Evolutionary conservation across 2,329 filamentous ascomycete species (phyloP), one percentile per base, ranked within the genome.

Genomic region (Magnaporthiopsis poae): DNA sequence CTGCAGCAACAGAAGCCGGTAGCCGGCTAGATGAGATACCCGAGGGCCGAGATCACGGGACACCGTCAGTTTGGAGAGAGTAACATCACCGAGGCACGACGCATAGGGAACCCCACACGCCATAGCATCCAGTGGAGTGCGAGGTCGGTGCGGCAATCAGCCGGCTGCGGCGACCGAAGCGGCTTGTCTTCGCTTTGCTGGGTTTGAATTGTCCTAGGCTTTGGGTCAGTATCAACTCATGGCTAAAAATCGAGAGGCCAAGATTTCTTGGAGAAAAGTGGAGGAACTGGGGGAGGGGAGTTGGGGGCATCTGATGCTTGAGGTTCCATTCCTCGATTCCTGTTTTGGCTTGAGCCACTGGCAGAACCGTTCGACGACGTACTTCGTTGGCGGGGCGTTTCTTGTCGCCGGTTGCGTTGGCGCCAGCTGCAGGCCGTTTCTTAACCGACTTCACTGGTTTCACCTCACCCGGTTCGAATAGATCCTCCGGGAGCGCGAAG

Each of bases 401-500:
- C 74, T 81, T 84, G 63, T 74, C 74, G 13, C 74, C 71, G 65
- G 75, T 73, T 69, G 76, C 76, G 69, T 81, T 80, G 61, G 76
- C 72, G 64, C 74, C 73, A 60, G 71, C 69, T 35, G 72, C 69
- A 25, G 46, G 36, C 70, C 70, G 33, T 25, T 60, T 64, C 63
- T 56, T 46, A 15, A 59, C 33, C 11, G 72, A 81, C 68, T 81
- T 84, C 18, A 77, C 74, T 5, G 90, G 90, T 72, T 86, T 90
- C 64, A 81, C 80, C 77, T 99, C 95, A 72, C 91, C 91, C 31
- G 88, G 80, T 63, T 88, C 84, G 75, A 99, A 99, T 2, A 98
- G 88, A 76, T 99, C 94, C 68, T 91, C 88, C 35, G 95, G 95
- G 33, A 99, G 84, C 74, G 92, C 88, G 75, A 91, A 90, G 77